Percentiles rank a stretch among this genome's conserved stretches.
Conservation (phyloP, 495 filamentous ascomycete species). For the Talaromyces trachyspermus region DNA sequence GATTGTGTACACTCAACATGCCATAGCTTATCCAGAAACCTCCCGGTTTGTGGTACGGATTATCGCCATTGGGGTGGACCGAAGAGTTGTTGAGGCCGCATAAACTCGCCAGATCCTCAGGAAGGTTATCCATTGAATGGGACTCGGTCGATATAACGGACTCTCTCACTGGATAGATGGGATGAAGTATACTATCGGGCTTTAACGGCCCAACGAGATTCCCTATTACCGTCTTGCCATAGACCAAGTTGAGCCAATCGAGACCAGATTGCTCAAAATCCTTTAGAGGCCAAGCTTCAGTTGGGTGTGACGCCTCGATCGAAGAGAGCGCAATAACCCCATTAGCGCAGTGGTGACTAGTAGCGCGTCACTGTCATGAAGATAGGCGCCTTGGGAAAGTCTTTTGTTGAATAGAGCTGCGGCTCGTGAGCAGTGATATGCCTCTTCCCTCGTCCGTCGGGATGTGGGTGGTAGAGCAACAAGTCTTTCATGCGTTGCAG, state of each 20-base stretch:
- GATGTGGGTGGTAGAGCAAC: conserved; percentile 5
- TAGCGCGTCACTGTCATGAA: conserved; percentile 31
- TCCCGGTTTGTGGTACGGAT: too few relatives aligned
- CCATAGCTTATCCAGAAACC: conserved; percentile 17
- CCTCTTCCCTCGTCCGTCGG: conserved; percentile 18
- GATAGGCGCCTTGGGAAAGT: conserved; percentile 19
- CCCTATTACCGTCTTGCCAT: conserved; percentile 30
- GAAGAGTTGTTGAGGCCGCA: too few relatives aligned
- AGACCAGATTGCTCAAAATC: conserved; percentile 18
- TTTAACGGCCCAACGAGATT: conserved; percentile 26
- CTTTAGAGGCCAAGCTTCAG: conserved; percentile 35
- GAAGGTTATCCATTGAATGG: background rate
- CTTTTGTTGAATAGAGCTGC: conserved; percentile 23
- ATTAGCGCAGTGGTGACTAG: conserved; percentile 35
- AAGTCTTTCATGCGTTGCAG: conserved; percentile 29
- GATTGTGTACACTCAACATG: conserved; percentile 1
- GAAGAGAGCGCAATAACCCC: conserved; percentile 24
- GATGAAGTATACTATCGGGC: conserved; percentile 28
- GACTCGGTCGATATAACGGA: conserved; percentile 19
- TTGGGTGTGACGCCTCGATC: conserved; percentile 24
- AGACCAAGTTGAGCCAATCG: conserved; percentile 26
- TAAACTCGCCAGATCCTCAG: background rate
- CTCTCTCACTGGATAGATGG: too few relatives aligned
- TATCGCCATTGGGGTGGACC: too few relatives aligned
- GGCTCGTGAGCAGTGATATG: conserved; percentile 26